These are phyloP conservation scores for Dictyostelium citrinum DNA, from an alignment of 78 protist genomes.

Conservation along the genomic window DNA sequence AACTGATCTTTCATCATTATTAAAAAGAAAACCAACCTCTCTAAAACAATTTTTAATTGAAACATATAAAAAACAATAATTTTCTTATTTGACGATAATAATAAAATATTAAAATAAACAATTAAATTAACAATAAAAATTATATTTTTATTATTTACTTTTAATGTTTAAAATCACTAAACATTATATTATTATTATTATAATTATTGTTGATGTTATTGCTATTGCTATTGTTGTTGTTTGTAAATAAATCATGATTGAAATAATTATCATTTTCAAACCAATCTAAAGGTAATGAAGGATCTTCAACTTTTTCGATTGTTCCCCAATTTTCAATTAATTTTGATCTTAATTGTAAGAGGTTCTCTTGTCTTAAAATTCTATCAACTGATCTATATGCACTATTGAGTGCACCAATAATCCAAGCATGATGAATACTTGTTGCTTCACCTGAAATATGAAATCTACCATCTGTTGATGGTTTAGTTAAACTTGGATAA, in stretches of 20 bases:
- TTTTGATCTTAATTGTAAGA: not conserved
- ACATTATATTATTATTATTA: too few relatives aligned
- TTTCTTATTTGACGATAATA: too few relatives aligned
- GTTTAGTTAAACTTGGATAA: not conserved
- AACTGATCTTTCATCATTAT: not conserved
- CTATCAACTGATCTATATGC: constrained; percentile 47
- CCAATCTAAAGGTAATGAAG: not conserved
- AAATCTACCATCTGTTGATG: constrained; percentile 4
- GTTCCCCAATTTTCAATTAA: constrained; percentile 39
- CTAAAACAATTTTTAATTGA: not conserved
- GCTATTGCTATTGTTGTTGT: too few relatives aligned
- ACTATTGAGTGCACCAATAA: constrained; percentile 16
- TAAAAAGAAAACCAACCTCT: constrained; percentile 11
- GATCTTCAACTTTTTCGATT: constrained; percentile 7
- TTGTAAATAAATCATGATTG: too few relatives aligned
- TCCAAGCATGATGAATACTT: constrained; percentile 15
- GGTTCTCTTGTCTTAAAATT: not conserved
- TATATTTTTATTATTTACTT: too few relatives aligned
- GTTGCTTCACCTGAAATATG: constrained; percentile 26
- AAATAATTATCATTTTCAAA: not conserved
- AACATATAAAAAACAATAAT: not conserved
- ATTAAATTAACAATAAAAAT: too few relatives aligned
- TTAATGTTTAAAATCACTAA: too few relatives aligned
- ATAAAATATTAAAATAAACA: too few relatives aligned
- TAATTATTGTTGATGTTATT: too few relatives aligned